Percentiles rank a stretch among this genome's conserved stretches.
phyloP scores from a whole-genome alignment of 1,284 basidiomycete genomes.

The Sporisorium scitamineum region DNA sequence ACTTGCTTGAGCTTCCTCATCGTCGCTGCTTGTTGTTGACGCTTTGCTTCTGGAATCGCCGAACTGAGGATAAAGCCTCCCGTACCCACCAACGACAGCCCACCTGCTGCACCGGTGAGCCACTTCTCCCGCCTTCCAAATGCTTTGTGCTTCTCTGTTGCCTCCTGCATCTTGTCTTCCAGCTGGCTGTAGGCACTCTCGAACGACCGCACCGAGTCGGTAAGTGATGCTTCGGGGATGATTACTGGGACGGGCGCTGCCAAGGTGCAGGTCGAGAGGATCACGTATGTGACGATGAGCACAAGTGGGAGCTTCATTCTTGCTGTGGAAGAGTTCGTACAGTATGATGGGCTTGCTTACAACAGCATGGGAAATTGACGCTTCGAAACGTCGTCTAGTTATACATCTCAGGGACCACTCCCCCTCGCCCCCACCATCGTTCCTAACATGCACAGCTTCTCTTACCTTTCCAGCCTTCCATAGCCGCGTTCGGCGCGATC shows the following conservation, averaged over 20 bases:
- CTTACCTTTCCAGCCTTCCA: too few species aligned
- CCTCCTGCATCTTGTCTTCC: slow-evolving; percentile 7
- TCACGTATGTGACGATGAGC: neutral
- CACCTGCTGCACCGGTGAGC: slow-evolving; percentile 4
- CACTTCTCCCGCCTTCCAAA: neutral
- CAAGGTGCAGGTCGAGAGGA: neutral
- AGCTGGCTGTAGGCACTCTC: slow-evolving; percentile 11
- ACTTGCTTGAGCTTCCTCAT: neutral
- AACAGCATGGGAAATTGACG: neutral
- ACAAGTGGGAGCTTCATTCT: neutral
- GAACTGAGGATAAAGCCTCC: slow-evolving; percentile 12
- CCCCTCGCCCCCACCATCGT: too few species aligned
- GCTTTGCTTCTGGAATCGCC: slow-evolving; percentile 2
- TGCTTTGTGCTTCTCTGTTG: neutral
- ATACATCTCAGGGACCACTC: too few species aligned
- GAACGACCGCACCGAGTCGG: slow-evolving; percentile 5
- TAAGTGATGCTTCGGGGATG: neutral
- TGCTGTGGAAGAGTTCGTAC: neutral
- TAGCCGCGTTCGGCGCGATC: too few species aligned
- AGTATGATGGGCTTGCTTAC: neutral
- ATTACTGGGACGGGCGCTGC: neutral
- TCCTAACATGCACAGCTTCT: too few species aligned
- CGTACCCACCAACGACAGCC: neutral
- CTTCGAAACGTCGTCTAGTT: neutral
- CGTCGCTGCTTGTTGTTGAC: neutral